These are phyloP conservation scores for Blastocystis sp. DNA, from an alignment of 352 stramenopile genomes.

Conservation along the genomic window DNA sequence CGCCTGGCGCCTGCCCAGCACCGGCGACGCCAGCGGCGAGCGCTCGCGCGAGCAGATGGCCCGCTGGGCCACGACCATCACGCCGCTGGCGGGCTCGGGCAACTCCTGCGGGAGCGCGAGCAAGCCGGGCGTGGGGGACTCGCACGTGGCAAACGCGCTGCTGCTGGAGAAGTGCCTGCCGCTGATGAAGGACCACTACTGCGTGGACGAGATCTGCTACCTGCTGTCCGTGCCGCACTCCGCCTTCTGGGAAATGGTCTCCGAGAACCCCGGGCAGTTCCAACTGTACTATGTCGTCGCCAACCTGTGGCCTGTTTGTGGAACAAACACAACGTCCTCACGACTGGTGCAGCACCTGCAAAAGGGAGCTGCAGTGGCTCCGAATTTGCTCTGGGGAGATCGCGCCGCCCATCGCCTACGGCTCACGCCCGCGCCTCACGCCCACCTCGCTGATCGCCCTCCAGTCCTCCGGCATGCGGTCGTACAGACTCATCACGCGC, in stretches of 20 bases:
- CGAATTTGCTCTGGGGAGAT: neutral
- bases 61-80: neutral
- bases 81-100: neutral
- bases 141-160: neutral
- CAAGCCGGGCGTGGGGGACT: too few relatives aligned
- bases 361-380: constrained; percentile 1
- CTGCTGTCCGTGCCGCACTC: constrained; percentile 16
- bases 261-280: neutral
- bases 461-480: neutral
- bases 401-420: neutral
- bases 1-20: neutral
- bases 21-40: neutral
- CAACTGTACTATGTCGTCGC: constrained; percentile 43
- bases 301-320: constrained; percentile 51
- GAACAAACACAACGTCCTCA: neutral
- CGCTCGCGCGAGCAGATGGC: constrained; percentile 9
- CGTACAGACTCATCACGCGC: constrained; percentile 15
- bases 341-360: neutral
- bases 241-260: constrained; percentile 39
- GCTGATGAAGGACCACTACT: constrained; percentile 63
- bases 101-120: too few relatives aligned
- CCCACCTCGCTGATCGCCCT: neutral
- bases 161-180: constrained; percentile 43
- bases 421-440: neutral
- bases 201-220: constrained; percentile 63